Evolutionary conservation across 345 rosid species (phyloP), one percentile per base, ranked within the genome.

Genomic region (Lepidium africanum): DNA sequence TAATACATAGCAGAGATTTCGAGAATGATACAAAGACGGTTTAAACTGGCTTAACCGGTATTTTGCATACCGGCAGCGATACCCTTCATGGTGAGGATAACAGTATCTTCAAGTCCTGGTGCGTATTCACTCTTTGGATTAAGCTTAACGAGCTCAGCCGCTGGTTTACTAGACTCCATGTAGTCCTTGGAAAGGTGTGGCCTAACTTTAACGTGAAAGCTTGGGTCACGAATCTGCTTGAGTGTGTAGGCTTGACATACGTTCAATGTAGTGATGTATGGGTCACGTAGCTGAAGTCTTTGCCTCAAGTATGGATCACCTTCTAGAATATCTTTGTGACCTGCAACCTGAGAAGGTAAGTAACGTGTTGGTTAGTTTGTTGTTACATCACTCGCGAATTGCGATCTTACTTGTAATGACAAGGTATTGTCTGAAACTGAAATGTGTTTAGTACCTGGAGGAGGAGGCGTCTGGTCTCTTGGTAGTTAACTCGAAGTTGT

Each of bases 1-100:
- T 15, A 13, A 23, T 9, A n/a, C 45, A 57, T 48, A 57, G 53
- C 10, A 48, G 42, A 72, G 38, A 56, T n/a, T 38, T 17, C 32
- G 46, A 6, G 65, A 72, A 72, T 30, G 19, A 19, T 32, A 65
- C 54, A 57, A 65, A 64, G 65, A 40, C 38, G 8, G 12, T 48
- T 45, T 10, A 19, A 15, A 16, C 39, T 38, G 33, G 41, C 65
- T 76, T 64, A 95, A 71, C 99, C 99, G 27, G 98, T 91, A 76
- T 95, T 95, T 75, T 91, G 97, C 89, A 89, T 38, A 32, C 98
- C 96, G 23, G 97, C 96, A 10, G 99, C 99, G 42, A 91, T 89
- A 59, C 99, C 99, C 86, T 95, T 95, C 96, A 89, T 91, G 50
- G 98, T 95, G 79, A 95, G 77, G 76, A 95, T 91, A 7, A 95